Conservation (phyloP, 176 grass and related monocot species). For the Musa beccarii region DNA sequence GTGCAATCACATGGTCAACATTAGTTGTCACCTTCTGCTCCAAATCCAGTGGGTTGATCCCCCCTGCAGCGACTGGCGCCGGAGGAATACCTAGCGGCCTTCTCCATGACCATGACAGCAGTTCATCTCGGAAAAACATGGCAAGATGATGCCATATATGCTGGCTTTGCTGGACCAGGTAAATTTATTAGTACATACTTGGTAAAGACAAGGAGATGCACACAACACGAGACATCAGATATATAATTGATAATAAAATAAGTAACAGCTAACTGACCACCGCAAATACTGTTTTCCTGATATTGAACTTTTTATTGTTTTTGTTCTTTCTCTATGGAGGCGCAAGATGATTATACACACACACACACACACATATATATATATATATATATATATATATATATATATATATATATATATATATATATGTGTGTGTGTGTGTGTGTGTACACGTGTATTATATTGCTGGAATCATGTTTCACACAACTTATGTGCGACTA, state of each 20-base stretch:
- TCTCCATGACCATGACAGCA: constrained; percentile 98
- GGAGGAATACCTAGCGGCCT: constrained; percentile 84
- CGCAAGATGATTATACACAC: too few species aligned
- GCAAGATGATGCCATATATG: constrained; percentile 99
- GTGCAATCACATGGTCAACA: constrained; percentile 71
- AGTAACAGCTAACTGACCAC: too few species aligned
- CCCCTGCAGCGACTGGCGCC: constrained; percentile 50
- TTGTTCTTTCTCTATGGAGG: too few species aligned
- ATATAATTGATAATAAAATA: background rate
- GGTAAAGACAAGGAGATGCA: background rate
- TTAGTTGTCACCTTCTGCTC: constrained; percentile 91
- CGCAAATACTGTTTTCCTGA: too few species aligned
- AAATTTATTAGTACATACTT: constrained; percentile 2
- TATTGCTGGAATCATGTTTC: background rate
- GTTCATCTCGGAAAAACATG: constrained; percentile 97
- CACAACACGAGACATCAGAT: background rate
- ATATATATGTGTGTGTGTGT: background rate
- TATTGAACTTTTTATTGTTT: too few species aligned
- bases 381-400: too few species aligned
- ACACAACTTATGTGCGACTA: background rate
- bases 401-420: too few species aligned
- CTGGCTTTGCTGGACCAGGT: constrained; percentile 71
- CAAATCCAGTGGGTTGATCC: constrained; percentile 72
- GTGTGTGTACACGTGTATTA: background rate
- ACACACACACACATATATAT: too few species aligned